phyloP scores from a whole-genome alignment of 441 rosid genomes.

The Pelargonium citronellum region DNA sequence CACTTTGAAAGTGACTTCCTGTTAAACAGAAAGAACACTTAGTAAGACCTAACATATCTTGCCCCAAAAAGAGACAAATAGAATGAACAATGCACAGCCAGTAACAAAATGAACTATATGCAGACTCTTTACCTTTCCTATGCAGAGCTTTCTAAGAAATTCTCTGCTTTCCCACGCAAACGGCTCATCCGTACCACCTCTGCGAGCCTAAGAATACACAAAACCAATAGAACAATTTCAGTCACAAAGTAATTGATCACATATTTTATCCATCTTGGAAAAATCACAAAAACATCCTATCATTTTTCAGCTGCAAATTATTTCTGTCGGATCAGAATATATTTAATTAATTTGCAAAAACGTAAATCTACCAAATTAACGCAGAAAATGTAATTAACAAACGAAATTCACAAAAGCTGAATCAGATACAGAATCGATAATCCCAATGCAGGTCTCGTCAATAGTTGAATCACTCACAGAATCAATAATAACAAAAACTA shows the following conservation, averaged over 20 bases:
- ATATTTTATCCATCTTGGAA: too few species aligned
- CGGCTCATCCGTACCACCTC: conserved; percentile 85
- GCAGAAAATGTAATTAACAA: background rate
- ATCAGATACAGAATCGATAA: background rate
- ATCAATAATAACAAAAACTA: background rate
- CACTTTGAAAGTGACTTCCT: conserved; percentile 86
- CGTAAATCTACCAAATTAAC: background rate
- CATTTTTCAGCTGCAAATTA: background rate
- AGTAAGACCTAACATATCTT: background rate
- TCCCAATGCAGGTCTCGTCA: background rate
- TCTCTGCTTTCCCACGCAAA: conserved; percentile 98
- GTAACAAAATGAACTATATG: conserved; percentile 22
- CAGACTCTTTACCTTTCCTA: conserved; percentile 65
- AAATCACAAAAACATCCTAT: background rate
- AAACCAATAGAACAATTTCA: background rate
- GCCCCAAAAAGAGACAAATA: background rate
- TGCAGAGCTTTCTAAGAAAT: conserved; percentile 82
- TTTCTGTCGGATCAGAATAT: background rate
- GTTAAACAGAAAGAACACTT: conserved; percentile 15
- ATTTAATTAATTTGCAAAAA: background rate
- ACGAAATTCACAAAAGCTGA: background rate
- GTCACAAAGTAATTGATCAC: too few species aligned
- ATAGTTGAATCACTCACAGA: background rate
- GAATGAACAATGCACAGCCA: background rate
- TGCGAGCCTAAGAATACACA: conserved; percentile 57